A percentile compares a stretch with the other conserved stretches of the same genome.
phyloP scores from a whole-genome alignment of 192 early-diverging fungal species.

The Mortierella antarctica region DNA sequence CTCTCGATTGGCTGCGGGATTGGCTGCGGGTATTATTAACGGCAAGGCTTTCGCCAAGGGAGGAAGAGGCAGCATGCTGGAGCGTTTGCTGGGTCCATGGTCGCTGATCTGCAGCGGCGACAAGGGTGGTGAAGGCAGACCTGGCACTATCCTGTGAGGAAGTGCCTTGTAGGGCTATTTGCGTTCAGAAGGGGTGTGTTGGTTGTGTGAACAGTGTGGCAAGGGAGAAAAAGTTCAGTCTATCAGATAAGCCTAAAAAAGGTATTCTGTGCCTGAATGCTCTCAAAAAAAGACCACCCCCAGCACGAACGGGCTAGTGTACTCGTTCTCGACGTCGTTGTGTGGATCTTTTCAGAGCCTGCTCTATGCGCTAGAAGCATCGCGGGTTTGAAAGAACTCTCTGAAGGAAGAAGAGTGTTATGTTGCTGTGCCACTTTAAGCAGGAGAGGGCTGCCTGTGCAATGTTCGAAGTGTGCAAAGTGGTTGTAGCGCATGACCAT shows the following conservation, averaged over 20 bases:
- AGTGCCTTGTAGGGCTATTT: conserved; percentile 1
- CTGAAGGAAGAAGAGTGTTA: neutral
- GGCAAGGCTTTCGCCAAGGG: conserved; percentile 1
- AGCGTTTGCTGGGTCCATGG: conserved; percentile 4
- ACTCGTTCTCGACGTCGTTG: too few relatives aligned
- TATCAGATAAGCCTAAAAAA: neutral
- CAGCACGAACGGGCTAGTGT: too few relatives aligned
- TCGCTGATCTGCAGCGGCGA: conserved; percentile 29
- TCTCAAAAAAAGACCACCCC: too few relatives aligned
- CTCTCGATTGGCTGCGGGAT: neutral
- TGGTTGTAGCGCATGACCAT: too few relatives aligned
- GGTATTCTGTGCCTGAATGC: too few relatives aligned
- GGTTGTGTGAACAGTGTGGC: neutral
- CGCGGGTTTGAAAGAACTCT: too few relatives aligned
- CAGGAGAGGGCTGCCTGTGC: too few relatives aligned
- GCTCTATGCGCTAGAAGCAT: too few relatives aligned
- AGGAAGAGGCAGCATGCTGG: neutral
- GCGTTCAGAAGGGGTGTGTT: conserved; percentile 1
- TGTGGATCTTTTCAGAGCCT: too few relatives aligned
- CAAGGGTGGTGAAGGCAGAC: conserved; percentile 43
- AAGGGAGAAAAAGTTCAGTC: neutral
- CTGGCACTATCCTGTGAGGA: conserved; percentile 3
- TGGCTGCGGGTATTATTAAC: neutral
- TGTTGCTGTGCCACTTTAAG: neutral
- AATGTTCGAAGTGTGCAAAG: too few relatives aligned